Percentiles rank a stretch among this genome's conserved stretches.
Conservation (phyloP, 202 grass and related monocot species). For the Schoenoplectus tabernaemontani region DNA sequence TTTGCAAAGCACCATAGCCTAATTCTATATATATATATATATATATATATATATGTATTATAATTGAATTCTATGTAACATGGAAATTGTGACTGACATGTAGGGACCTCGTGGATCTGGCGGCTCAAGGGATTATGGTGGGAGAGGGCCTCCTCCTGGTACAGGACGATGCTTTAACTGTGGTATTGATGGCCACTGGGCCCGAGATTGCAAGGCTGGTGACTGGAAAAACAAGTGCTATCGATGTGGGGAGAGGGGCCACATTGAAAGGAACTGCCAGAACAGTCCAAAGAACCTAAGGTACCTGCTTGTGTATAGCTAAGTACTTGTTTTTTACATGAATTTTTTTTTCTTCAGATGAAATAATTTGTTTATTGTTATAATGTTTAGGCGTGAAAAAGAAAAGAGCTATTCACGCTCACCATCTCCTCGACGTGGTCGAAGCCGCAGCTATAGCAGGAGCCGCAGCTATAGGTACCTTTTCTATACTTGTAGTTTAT, state of each 20-base stretch:
- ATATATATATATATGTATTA: not conserved
- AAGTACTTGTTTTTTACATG: not conserved
- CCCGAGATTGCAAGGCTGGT: conserved; percentile 91
- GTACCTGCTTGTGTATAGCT: conserved; percentile 6
- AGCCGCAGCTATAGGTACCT: conserved; percentile 74
- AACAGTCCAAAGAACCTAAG: conserved; percentile 76
- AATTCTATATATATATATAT: no score
- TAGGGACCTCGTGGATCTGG: conserved; percentile 41
- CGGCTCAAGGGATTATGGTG: conserved; percentile 71
- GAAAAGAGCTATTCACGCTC: conserved; percentile 77
- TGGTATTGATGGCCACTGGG: conserved; percentile 97
- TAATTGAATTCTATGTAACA: not conserved
- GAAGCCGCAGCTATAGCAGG: conserved; percentile 72
- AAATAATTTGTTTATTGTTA: not conserved
- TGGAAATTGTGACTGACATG: not conserved
- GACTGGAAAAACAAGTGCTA: conserved; percentile 99
- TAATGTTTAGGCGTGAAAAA: conserved; percentile 48
- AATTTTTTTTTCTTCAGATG: not conserved
- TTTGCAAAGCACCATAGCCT: no score
- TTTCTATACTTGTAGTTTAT: not conserved
- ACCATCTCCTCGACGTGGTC: conserved; percentile 54
- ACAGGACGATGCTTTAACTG: conserved; percentile 95
- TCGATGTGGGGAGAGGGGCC: conserved; percentile 87
- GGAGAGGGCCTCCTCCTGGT: conserved; percentile 83
- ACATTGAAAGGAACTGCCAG: conserved; percentile 97